Evolutionary conservation across 2,329 filamentous ascomycete species (phyloP).

Genomic region (Fusarium sp.): DNA sequence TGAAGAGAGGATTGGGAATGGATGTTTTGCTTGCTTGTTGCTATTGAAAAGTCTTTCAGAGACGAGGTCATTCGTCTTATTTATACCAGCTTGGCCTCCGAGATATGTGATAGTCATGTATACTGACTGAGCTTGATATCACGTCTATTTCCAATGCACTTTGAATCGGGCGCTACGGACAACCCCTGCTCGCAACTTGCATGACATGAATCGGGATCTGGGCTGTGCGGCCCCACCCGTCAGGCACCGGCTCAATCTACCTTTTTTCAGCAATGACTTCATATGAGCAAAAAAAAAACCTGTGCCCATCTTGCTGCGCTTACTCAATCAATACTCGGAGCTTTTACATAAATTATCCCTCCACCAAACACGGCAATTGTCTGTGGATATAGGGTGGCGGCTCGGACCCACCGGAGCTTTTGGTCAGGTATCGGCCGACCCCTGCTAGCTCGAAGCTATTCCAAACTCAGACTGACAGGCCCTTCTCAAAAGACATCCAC

Average conservation of each 20-base stretch:
- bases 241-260: neutral
- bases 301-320: neutral
- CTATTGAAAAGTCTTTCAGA: neutral
- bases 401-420: neutral
- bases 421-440: neutral
- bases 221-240: neutral
- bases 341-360: neutral
- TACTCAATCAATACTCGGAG: neutral
- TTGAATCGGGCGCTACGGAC: neutral
- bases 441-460: neutral
- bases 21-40: neutral
- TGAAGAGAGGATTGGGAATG: neutral
- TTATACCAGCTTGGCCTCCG: neutral
- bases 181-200: neutral
- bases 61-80: neutral
- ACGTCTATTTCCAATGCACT: neutral
- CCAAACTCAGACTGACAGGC: neutral
- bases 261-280: neutral
- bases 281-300: neutral
- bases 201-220: neutral
- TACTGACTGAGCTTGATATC: neutral
- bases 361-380: neutral
- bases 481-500: neutral
- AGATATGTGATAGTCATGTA: neutral
- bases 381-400: no score